Evolutionary conservation across 805 yeast species (phyloP).

Genomic region (Suhomyces vadensis): DNA sequence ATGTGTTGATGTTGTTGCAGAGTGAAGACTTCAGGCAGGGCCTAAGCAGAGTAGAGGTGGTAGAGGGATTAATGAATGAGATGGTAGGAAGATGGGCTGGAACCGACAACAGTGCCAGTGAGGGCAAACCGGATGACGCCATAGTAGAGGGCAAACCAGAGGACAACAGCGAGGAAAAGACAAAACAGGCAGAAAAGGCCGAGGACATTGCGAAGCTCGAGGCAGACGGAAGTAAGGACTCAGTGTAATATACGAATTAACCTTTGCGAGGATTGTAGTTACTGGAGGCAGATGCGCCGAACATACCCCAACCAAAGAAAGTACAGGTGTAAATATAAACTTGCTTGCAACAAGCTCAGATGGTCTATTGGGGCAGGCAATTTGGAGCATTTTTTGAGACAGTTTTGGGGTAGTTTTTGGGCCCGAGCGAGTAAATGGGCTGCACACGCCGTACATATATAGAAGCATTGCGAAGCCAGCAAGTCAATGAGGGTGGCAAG

Average conservation of each 20-base stretch:
- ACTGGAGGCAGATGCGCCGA: no score
- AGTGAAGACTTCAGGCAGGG: constrained; percentile 53
- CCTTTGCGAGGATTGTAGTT: no score
- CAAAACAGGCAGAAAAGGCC: background rate
- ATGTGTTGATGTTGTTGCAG: constrained; percentile 66
- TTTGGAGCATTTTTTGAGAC: no score
- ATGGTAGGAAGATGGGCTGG: constrained; percentile 72
- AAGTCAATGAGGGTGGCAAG: background rate
- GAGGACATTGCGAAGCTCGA: no score
- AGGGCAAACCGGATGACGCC: no score
- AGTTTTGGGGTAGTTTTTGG: no score
- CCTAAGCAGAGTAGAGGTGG: constrained; percentile 56
- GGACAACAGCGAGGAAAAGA: background rate
- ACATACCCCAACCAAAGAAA: constrained; percentile 98
- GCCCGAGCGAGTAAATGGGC: background rate
- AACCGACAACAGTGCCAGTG: constrained; percentile 16
- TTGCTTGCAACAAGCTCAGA: no score
- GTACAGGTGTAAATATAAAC: constrained; percentile 96
- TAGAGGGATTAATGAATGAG: constrained; percentile 65
- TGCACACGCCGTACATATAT: background rate
- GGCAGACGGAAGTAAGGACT: no score
- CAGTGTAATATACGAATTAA: no score
- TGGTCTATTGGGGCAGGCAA: no score
- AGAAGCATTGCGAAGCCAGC: background rate
- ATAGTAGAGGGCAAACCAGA: background rate